Evolutionary conservation across 2,329 filamentous ascomycete genomes (phyloP), one percentile per base, ranked within the genome.

Genomic region (Epichloe sibirici): DNA sequence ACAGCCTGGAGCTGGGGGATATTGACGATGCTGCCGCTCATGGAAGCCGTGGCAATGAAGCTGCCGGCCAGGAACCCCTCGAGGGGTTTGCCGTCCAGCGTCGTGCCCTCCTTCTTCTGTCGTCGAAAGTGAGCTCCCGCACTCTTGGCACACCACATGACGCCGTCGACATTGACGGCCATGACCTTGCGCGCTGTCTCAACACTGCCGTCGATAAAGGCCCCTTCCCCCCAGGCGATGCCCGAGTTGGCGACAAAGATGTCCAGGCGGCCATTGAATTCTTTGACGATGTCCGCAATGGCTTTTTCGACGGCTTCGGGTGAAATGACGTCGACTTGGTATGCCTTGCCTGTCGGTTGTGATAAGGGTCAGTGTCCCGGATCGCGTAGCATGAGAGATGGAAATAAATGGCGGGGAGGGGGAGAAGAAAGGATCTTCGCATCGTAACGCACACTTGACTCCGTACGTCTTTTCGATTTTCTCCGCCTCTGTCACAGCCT

Each of bases 221-320:
- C 65, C 0, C 84, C 83, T 54, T 87, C 74, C 2, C 77, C 82
- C 85, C 85, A 90, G 0, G 82, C 76, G 51, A 90, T 82, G 49
- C 86, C 86, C 13, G 83, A 83, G 64, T 93, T 91, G 59, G 87
- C 86, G 45, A 90, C 79, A 61, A 91, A 89, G 58, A 89, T 74
- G 61, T 90, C 87, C 8, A 91, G 77, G 5, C 85, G 79, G 54
- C 83, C 83, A 62, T 85, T 82, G 69, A 90, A 86, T 15, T 90
- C 85, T 54, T 71, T 65, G 44, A 83, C 70, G 56, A 79, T 76
- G 7, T 71, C 66, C 55, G 75, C 67, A 42, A 85, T 71, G 9
- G 75, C 72, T 15, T 68, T 62, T 38, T 76, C 68, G 11, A 82
- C 75, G 4, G 72, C 69, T 21, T 77, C 73, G 57, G 71, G 74